A percentile compares a stretch with the other conserved stretches of the same genome.
phyloP scores from a whole-genome alignment of 2,329 filamentous ascomycete species.

The Fusarium verrucosum region DNA sequence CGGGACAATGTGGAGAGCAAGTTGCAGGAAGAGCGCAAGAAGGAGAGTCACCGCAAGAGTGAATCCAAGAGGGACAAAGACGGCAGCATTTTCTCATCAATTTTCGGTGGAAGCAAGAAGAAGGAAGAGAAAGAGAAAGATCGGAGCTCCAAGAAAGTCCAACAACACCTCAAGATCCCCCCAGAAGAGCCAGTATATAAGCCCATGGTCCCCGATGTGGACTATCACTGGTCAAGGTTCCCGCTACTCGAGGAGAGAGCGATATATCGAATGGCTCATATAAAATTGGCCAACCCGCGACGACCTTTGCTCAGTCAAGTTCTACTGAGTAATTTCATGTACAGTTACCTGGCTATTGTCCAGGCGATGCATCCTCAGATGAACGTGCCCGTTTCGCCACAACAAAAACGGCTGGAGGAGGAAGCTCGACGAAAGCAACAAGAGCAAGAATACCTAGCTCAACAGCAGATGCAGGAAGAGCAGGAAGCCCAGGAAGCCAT shows the following conservation, averaged over 20 bases:
- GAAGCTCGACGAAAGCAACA: conserved; percentile 61
- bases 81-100: conserved; percentile 89
- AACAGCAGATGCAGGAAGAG: conserved; percentile 57
- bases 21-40: conserved; percentile 83
- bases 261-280: conserved; percentile 98
- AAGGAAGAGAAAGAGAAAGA: conserved; percentile 84
- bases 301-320: conserved; percentile 94
- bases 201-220: conserved; percentile 82
- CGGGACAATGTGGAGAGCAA: conserved; percentile 77
- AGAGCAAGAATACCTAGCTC: conserved; percentile 59
- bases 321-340: conserved; percentile 98
- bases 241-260: conserved; percentile 94
- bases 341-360: conserved; percentile 97
- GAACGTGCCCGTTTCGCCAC: conserved; percentile 85
- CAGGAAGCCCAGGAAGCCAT: conserved; percentile 59
- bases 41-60: conserved; percentile 78
- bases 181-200: conserved; percentile 82
- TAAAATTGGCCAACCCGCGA: conserved; percentile 97
- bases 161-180: conserved; percentile 77
- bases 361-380: conserved; percentile 98
- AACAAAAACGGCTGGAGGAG: conserved; percentile 71
- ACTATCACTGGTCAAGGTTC: conserved; percentile 96
- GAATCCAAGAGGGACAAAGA: conserved; percentile 92
- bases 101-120: conserved; percentile 92
- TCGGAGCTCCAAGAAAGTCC: conserved; percentile 75